Base-by-base conservation (phyloP, 169 alveolate species). In the Eimeria zaria region DNA sequence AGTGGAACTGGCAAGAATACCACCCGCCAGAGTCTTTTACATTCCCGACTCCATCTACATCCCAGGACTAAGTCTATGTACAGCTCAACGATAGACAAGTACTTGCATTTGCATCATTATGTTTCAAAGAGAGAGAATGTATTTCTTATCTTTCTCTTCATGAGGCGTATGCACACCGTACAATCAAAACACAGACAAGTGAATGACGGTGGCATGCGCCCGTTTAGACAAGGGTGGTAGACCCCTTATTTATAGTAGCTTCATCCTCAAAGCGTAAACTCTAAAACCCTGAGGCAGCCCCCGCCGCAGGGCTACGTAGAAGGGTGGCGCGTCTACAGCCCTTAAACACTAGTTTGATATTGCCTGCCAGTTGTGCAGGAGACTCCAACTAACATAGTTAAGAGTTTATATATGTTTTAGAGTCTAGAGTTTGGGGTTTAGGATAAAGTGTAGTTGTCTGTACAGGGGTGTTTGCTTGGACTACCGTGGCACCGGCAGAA, bases 1-100 rank as follows among this genome's bases (percentile, higher is more conserved):
- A 71, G 33, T 91, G 96, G 96, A 16, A 39, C 9, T 91, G 96
- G 96, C 39, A 33, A 14, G 83, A 48, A 9, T 91, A 91, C 85
- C 41, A 91, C 8, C 96, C 96, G 9, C 96, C 96, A 2, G 96
- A 91, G 2, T 36, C 81, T 9, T 91, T 91, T n/a, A 30, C 44
- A 27, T 76, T 91, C 33, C 96, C 96, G 44, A 30, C 95, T 12
- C 53, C 62, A 0, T 18, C 69, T 60, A 60, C 8, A 8, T 11
- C 41, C 41, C 41, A 22, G 39, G n/a, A 64, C 18, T 64, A 64
- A 39, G 74, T 64, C 41, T 16, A 64, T 14, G 74, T 27, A 27
- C 18, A 64, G 41, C 74, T 64, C 36, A 64, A 2, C 36, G n/a
- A n/a, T 36, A 64, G 39, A n/a, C 0, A 64, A 36, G 74, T 8